Evolutionary conservation across 1,139 yeast genomes (phyloP), one percentile per base, ranked within the genome.

Genomic region (Candida tetrigidarum): DNA sequence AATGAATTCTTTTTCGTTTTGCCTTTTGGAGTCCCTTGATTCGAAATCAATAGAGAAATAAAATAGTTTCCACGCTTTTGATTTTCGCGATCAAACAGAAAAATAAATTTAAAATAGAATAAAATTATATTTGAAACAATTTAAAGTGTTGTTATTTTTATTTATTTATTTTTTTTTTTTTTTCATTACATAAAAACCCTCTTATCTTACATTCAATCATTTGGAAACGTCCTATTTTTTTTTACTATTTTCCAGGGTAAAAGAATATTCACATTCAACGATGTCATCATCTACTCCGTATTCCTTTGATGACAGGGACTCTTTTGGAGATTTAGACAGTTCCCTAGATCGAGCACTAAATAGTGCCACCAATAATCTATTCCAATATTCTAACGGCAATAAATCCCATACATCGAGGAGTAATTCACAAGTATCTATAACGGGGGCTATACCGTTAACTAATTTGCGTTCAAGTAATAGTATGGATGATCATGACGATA

Each of bases 281-380:
- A 38, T 36, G 29, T 38, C 44, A 12, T 37, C 44, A 3, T 26
- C 45, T 9, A 28, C 33, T 18, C 45, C 38, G 15, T 39, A 20
- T 29, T 39, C 46, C 18, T 35, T 38, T 37, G 40, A 37, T 36
- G 63, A 60, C 23, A 56, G 54, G 38, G 71, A 67, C 40, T 62
- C 71, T 12, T 67, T 71, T 52, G 79, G 73, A 33, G 80, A 74
- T 49, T 61, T 75, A 44, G 80, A 75, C 44, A 58, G 55, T 38
- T 69, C 78, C 22, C 58, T 74, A 39, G 80, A 74, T 48, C 62
- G 66, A 43, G 80, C 80, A 9, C 60, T 74, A 49, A 61, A 69
- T 50, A 62, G 67, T 37, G 78, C 78, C 2, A 60, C 72, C 30
- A 66, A 62, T 46, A 68, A 62, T 45, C 48, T 67, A 39, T 62